phyloP scores from a whole-genome alignment of 2,329 filamentous ascomycete genomes.

The Stachybotrys chlorohalonatus region DNA sequence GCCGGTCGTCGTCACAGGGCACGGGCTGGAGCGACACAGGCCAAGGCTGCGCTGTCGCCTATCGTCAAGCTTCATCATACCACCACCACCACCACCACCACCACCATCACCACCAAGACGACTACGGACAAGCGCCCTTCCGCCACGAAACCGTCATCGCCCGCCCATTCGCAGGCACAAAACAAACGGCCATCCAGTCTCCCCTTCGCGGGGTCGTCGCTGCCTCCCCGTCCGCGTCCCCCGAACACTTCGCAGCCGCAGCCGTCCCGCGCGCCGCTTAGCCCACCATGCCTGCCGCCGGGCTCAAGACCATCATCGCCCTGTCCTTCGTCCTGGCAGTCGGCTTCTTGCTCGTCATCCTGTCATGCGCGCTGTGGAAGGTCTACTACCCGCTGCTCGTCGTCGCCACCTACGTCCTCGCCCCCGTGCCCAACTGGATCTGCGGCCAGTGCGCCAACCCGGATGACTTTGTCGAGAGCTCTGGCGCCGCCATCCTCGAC shows the following conservation, averaged over 20 bases:
- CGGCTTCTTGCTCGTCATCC: conserved; percentile 96
- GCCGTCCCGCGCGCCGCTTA: conserved; percentile 3
- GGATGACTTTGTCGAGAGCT: conserved; percentile 89
- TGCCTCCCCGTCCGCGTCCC: background rate
- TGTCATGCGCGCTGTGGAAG: conserved; percentile 90
- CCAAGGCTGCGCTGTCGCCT: background rate
- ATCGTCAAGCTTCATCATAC: background rate
- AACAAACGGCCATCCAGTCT: background rate
- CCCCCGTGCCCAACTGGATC: conserved; percentile 94
- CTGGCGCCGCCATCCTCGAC: conserved; percentile 78
- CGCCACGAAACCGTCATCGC: too few relatives aligned
- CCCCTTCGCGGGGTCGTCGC: conserved; percentile 5
- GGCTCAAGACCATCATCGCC: conserved; percentile 97
- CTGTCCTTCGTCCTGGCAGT: conserved; percentile 98
- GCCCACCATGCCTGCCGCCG: conserved; percentile 61
- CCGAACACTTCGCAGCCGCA: conserved; percentile 2
- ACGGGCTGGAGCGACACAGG: background rate
- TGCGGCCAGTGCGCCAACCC: conserved; percentile 80
- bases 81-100: background rate
- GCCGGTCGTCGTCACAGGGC: background rate
- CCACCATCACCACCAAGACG: background rate
- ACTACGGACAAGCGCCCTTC: too few relatives aligned
- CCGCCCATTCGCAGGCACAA: background rate
- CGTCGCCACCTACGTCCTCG: conserved; percentile 89
- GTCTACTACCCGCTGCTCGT: conserved; percentile 94